A percentile compares a stretch with the other conserved stretches of the same genome.
These are phyloP conservation scores for Mrakia gelida DNA, from an alignment of 768 basidiomycete species.

Conservation along the genomic window DNA sequence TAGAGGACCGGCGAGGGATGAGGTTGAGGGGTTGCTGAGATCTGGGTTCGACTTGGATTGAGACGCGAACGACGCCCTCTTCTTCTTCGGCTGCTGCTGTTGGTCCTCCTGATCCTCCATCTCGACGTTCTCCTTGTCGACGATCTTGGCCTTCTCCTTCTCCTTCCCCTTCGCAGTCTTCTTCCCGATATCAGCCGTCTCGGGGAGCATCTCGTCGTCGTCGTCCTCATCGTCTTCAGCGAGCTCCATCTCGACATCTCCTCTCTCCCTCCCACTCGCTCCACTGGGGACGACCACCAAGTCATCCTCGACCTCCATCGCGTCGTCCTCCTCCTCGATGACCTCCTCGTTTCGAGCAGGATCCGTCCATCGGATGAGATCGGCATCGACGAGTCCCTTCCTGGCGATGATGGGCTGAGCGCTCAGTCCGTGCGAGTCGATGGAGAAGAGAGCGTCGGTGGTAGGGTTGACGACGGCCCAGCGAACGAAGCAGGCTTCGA, in stretches of 20 bases:
- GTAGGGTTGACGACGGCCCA: conserved; percentile 51
- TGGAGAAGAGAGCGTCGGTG: conserved; percentile 34
- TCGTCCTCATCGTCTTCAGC: conserved; percentile 11
- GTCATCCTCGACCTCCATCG: conserved; percentile 33
- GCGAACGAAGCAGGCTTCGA: conserved; percentile 79
- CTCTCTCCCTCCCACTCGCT: conserved; percentile 24
- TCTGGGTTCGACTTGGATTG: neutral
- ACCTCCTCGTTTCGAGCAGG: conserved; percentile 25
- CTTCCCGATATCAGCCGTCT: neutral
- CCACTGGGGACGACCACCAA: conserved; percentile 16
- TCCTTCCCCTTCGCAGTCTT: neutral
- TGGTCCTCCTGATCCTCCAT: conserved; percentile 11
- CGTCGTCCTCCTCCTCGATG: conserved; percentile 9
- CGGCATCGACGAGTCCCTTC: conserved; percentile 10
- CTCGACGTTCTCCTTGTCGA: conserved; percentile 22
- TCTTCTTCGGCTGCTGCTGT: neutral
- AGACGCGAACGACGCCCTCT: neutral
- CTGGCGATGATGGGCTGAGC: conserved; percentile 21
- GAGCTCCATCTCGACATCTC: conserved; percentile 27
- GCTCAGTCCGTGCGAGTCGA: conserved; percentile 29
- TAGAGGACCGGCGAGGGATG: neutral
- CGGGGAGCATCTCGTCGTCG: neutral
- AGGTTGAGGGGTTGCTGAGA: neutral
- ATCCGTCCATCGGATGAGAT: conserved; percentile 37
- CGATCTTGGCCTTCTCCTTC: conserved; percentile 24